Percentiles rank a stretch among this genome's conserved stretches.
phyloP scores from a whole-genome alignment of 2,329 filamentous ascomycete genomes.

The Westerdykella ornata region DNA sequence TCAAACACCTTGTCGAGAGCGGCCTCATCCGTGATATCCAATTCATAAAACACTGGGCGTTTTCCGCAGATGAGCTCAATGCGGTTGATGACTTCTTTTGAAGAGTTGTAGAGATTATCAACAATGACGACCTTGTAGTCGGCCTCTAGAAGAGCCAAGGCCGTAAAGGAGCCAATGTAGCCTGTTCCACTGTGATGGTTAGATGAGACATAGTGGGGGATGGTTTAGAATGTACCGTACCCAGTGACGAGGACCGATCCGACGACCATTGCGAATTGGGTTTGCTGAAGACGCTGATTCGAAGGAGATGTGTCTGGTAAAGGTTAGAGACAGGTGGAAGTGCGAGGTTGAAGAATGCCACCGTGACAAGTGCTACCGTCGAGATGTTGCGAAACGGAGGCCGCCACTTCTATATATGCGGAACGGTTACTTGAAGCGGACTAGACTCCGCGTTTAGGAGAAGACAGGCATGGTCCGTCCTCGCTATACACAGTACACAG shows the following conservation, averaged over 20 bases:
- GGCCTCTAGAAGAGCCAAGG: slow-evolving; percentile 83
- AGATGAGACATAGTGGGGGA: slow-evolving; percentile 16
- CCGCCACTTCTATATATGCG: not conserved
- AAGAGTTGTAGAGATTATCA: slow-evolving; percentile 97
- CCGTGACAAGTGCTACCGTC: not conserved
- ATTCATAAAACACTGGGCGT: slow-evolving; percentile 74
- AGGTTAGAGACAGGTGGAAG: not conserved
- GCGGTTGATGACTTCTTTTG: slow-evolving; percentile 81
- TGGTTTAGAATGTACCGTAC: slow-evolving; percentile 50
- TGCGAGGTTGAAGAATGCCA: not conserved
- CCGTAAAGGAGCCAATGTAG: slow-evolving; percentile 98
- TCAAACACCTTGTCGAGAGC: slow-evolving; percentile 80
- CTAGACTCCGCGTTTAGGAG: not conserved
- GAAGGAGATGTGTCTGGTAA: not conserved
- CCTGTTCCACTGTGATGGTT: slow-evolving; percentile 69
- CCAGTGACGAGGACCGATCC: slow-evolving; percentile 89
- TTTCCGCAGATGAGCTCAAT: slow-evolving; percentile 91
- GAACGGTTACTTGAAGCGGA: not conserved
- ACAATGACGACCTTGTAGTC: slow-evolving; percentile 92
- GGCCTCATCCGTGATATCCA: slow-evolving; percentile 80
- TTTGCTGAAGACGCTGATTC: not conserved
- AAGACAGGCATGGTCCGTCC: no score
- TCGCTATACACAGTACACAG: no score
- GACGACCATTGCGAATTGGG: slow-evolving; percentile 56
- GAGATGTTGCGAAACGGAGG: not conserved